Evolutionary conservation across 148 eudicot genomes (phyloP).

Genomic region (Silene conica): DNA sequence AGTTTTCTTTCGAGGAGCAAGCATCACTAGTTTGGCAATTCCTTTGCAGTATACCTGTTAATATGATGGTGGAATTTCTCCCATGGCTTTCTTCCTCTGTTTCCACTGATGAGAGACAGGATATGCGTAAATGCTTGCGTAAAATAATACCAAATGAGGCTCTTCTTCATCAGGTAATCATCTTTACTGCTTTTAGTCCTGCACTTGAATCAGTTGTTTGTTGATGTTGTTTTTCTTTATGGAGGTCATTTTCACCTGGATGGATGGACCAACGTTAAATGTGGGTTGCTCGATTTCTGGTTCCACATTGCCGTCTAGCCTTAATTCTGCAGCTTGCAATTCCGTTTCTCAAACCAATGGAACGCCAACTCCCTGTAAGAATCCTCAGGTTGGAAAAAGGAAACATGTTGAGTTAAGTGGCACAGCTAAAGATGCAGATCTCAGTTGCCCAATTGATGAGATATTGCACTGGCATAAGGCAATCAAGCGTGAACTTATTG

Average conservation of each 20-base stretch:
- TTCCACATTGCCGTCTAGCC: slow-evolving; percentile 30
- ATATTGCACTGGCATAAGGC: slow-evolving; percentile 93
- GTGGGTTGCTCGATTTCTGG: slow-evolving; percentile 20
- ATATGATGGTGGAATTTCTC: slow-evolving; percentile 97
- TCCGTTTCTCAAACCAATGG: slow-evolving; percentile 30
- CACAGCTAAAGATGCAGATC: slow-evolving; percentile 30
- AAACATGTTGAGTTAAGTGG: slow-evolving; percentile 37
- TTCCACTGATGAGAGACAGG: slow-evolving; percentile 71
- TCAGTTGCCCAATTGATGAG: slow-evolving; percentile 73
- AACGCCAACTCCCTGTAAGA: slow-evolving; percentile 48
- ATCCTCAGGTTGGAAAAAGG: slow-evolving; percentile 44
- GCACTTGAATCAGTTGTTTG: slow-evolving; percentile 9
- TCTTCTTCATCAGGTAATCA: slow-evolving; percentile 87
- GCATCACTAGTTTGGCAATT: slow-evolving; percentile 94
- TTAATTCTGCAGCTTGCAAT: slow-evolving; percentile 32
- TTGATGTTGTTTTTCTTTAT: slow-evolving; percentile 23
- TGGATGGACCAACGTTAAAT: slow-evolving; percentile 60
- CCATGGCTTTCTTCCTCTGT: slow-evolving; percentile 97
- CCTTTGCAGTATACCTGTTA: slow-evolving; percentile 93
- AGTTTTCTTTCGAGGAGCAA: slow-evolving; percentile 94
- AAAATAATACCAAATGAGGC: slow-evolving; percentile 80
- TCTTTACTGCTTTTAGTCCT: not conserved
- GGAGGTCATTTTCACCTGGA: slow-evolving; percentile 90
- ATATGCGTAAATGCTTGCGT: slow-evolving; percentile 81
- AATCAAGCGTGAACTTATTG: slow-evolving; percentile 67